Conservation (phyloP, 2,329 filamentous ascomycete genomes). For the Neopestalotiopsis clavispora region DNA sequence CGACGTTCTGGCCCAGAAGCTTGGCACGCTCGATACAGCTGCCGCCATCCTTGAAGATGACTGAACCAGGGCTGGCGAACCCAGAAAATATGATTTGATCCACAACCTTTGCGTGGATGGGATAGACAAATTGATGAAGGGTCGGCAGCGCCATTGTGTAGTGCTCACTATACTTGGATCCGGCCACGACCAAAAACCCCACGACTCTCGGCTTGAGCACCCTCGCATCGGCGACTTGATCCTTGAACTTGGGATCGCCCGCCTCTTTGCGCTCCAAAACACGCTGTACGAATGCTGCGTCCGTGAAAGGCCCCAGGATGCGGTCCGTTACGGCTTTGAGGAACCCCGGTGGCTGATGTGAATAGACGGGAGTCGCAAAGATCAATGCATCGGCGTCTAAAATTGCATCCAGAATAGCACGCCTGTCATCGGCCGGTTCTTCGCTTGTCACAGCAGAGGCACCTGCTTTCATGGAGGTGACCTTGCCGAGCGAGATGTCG, state of each 20-base stretch:
- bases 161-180: conserved; percentile 6
- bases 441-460: background rate
- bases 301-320: conserved; percentile 11
- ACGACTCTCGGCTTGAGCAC: conserved; percentile 14
- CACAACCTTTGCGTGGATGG: conserved; percentile 14
- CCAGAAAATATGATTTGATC: conserved; percentile 9
- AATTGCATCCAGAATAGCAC: conserved; percentile 10
- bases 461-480: conserved; percentile 10
- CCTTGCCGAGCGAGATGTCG: conserved; percentile 13
- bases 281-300: conserved; percentile 10
- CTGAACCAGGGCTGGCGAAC: conserved; percentile 9
- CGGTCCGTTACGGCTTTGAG: conserved; percentile 15
- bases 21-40: conserved; percentile 7
- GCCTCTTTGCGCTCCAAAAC: conserved; percentile 12
- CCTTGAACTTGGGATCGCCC: conserved; percentile 15
- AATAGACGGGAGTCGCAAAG: conserved; percentile 15
- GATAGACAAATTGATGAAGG: conserved; percentile 14
- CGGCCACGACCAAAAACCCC: conserved; percentile 8
- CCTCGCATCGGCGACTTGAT: conserved; percentile 1
- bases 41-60: conserved; percentile 11
- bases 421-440: background rate
- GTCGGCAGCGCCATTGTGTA: conserved; percentile 15
- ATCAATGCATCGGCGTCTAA: conserved; percentile 13
- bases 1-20: conserved; percentile 9
- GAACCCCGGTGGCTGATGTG: conserved; percentile 13